Evolutionary conservation across 768 basidiomycete species (phyloP), one percentile per base, ranked within the genome.

Genomic region (Candolleomyces eurysporus): DNA sequence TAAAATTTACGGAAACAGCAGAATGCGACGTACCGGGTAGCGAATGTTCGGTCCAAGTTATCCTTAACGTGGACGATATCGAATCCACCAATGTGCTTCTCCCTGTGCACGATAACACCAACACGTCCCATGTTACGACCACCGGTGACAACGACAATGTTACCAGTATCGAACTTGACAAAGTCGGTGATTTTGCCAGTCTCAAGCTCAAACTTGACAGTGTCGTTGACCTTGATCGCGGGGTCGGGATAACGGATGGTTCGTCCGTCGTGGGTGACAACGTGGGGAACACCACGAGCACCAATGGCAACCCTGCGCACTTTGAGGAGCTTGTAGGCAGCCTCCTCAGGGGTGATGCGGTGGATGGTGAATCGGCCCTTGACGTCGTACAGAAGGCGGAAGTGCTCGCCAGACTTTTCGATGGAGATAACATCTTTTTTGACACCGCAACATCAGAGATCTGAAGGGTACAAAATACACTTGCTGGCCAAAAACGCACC

Each of bases 191-290:
- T 95, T 83, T 98, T 97, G 79, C 85, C 84, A 78, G 94, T 90
- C 76, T 94, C 92, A 64, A 99, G 81, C 78, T 98, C 97, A 74
- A 91, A 98, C 78, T 94, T 97, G 78, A 98, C 87, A 57, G 95
- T 94, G 81, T 98, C 97, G 84, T 98, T 96, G 77, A 92, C 94
- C 71, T 83, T 86, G 86, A 99, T 94, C 68, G 79, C 76, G 32
- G 97, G 97, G 78, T 99, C 97, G 68, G 97, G 96, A 82, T 98
- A 99, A 65, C 97, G 96, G 82, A 99, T 98, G 66, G 97, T 99
- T 75, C 97, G 94, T 57, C 97, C 97, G 72, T 99, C 97, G 82
- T 99, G 97, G 67, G 96, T 98, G 78, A 98, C 93, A 68, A 99
- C 83, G 83, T 96, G 89, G 58, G 97, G 97, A 53, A 99, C 95